Conservation (phyloP, 2,329 filamentous ascomycete genomes). For the Botrytis deweyae region DNA sequence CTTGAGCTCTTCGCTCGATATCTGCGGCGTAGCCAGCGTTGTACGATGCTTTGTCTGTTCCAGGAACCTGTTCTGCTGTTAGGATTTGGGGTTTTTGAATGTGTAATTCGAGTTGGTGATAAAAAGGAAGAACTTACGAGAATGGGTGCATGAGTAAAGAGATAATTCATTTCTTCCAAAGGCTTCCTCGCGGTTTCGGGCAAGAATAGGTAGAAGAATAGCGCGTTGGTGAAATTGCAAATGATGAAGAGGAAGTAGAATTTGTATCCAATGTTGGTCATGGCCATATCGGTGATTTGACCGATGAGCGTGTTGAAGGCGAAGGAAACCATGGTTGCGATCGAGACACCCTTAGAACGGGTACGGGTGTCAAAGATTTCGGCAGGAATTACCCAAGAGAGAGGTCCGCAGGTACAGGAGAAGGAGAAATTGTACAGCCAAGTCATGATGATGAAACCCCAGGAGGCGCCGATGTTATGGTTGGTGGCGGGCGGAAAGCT, state of each 20-base stretch:
- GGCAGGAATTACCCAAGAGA: slow-evolving; percentile 50
- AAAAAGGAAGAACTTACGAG: slow-evolving; percentile 43
- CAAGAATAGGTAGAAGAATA: slow-evolving; percentile 67
- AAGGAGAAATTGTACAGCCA: slow-evolving; percentile 82
- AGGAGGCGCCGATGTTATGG: slow-evolving; percentile 55
- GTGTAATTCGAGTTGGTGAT: neutral
- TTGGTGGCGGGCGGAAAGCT: slow-evolving; percentile 58
- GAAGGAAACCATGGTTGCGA: slow-evolving; percentile 71
- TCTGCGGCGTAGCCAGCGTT: slow-evolving; percentile 49
- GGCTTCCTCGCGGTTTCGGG: slow-evolving; percentile 65
- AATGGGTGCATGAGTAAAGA: slow-evolving; percentile 52
- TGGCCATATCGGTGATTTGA: slow-evolving; percentile 60
- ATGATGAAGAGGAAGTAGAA: slow-evolving; percentile 60
- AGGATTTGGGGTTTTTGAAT: neutral
- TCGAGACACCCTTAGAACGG: slow-evolving; percentile 70
- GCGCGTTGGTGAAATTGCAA: slow-evolving; percentile 66
- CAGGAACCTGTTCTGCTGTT: slow-evolving; percentile 44
- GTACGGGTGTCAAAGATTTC: slow-evolving; percentile 79
- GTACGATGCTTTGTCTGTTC: slow-evolving; percentile 54
- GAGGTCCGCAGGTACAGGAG: slow-evolving; percentile 66
- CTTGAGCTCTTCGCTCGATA: slow-evolving; percentile 57
- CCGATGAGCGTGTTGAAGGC: slow-evolving; percentile 78
- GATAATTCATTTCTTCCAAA: slow-evolving; percentile 51
- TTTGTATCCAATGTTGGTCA: slow-evolving; percentile 47
- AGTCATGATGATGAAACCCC: slow-evolving; percentile 67